Evolutionary conservation across 352 stramenopile species (phyloP).

Genomic region (Saprolegnia parasitica): DNA sequence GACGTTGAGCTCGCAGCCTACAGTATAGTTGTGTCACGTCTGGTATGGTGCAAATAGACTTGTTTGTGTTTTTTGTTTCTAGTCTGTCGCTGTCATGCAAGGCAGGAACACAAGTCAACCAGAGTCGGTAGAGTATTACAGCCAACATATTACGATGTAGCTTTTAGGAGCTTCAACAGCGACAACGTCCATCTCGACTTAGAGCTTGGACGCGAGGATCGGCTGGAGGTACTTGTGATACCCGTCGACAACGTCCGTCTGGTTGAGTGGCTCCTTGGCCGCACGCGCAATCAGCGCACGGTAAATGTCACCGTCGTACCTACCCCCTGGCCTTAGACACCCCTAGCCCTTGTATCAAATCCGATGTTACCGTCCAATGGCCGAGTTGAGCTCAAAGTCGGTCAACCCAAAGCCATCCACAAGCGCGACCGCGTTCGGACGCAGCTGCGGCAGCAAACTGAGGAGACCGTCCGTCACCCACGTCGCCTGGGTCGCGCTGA

Average conservation of each 20-base stretch:
- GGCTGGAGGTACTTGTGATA: conserved; percentile 50
- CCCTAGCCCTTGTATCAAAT: background rate
- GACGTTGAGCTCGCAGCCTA: no score
- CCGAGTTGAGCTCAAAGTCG: conserved; percentile 64
- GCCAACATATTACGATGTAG: no score
- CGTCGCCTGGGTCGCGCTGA: conserved; percentile 44
- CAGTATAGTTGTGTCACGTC: no score
- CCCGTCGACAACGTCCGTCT: conserved; percentile 45
- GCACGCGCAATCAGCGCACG: conserved; percentile 47
- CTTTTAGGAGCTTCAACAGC: no score
- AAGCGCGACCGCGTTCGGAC: conserved; percentile 45
- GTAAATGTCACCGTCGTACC: conserved; percentile 71
- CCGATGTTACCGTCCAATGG: conserved; percentile 38
- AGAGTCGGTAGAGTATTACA: no score
- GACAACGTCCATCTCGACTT: no score
- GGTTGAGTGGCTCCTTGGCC: conserved; percentile 54
- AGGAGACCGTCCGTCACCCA: conserved; percentile 38
- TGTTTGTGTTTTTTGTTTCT: no score
- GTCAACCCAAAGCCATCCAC: conserved; percentile 42
- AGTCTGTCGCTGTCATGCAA: no score
- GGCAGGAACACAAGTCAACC: no score
- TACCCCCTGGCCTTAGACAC: background rate
- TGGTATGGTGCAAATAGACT: no score
- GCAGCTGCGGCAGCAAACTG: conserved; percentile 37
- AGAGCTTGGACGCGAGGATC: conserved; percentile 34